Conservation (phyloP, 2,329 filamentous ascomycete genomes). For the Metarhizium album region DNA sequence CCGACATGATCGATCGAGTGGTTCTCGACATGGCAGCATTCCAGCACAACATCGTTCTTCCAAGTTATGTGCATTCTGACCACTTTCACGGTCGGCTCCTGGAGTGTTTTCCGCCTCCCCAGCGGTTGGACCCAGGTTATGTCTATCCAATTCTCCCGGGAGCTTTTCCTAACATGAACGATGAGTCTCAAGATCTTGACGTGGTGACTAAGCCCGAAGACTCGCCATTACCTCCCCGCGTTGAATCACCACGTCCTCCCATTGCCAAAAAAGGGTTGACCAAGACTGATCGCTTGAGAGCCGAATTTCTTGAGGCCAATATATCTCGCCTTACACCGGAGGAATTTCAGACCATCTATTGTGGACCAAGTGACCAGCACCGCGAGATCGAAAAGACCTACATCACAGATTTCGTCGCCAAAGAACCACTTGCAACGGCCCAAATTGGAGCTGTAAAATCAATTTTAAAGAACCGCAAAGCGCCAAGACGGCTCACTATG, state of each 20-base stretch:
- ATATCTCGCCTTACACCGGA: conserved; percentile 10
- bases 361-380: conserved; percentile 13
- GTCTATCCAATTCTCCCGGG: conserved; percentile 14
- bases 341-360: conserved; percentile 11
- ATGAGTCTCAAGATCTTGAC: conserved; percentile 2
- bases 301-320: conserved; percentile 5
- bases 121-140: conserved; percentile 10
- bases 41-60: conserved; percentile 14
- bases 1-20: conserved; percentile 16
- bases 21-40: conserved; percentile 21
- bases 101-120: conserved; percentile 12
- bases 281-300: conserved; percentile 8
- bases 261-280: conserved; percentile 3
- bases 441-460: conserved; percentile 15
- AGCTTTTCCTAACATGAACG: conserved; percentile 14
- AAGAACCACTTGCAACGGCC: conserved; percentile 10
- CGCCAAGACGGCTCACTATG: conserved; percentile 17
- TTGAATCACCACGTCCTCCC: not conserved
- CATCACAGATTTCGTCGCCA: conserved; percentile 12
- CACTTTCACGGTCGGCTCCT: conserved; percentile 15
- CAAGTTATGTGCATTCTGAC: conserved; percentile 18
- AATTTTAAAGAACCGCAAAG: conserved; percentile 18
- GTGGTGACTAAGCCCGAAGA: not conserved
- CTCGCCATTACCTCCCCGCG: not conserved
- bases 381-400: conserved; percentile 11